phyloP scores from a whole-genome alignment of 306 rosid genomes.

The Castanea crenata region DNA sequence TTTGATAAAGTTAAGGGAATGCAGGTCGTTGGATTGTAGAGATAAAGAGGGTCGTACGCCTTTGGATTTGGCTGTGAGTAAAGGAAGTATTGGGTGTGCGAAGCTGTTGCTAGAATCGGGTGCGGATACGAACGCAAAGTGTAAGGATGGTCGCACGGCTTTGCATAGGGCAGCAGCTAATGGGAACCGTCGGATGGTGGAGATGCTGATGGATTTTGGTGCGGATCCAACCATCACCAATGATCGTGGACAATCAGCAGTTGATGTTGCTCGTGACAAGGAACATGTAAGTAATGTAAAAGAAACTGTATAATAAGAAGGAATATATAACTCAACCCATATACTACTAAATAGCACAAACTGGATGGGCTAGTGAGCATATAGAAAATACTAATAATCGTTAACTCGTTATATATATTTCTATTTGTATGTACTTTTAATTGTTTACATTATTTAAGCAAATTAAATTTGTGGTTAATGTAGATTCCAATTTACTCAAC shows the following conservation, averaged over 20 bases:
- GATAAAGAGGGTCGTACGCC: constrained; percentile 32
- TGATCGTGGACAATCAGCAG: constrained; percentile 22
- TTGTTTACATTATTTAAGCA: too few species aligned
- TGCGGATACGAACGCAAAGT: constrained; percentile 22
- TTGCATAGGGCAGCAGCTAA: constrained; percentile 24
- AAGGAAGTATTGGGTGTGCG: constrained; percentile 23
- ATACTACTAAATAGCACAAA: too few species aligned
- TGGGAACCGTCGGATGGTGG: constrained; percentile 39
- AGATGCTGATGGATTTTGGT: constrained; percentile 26
- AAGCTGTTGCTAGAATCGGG: constrained; percentile 24
- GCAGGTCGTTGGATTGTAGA: constrained; percentile 21
- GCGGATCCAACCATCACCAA: constrained; percentile 30
- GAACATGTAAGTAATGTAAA: constrained; percentile 34
- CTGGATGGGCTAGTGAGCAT: too few species aligned
- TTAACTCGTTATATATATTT: too few species aligned
- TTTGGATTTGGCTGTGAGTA: constrained; percentile 39
- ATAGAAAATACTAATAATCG: too few species aligned
- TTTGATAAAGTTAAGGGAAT: constrained; percentile 2
- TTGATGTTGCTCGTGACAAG: constrained; percentile 29
- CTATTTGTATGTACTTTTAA: too few species aligned
- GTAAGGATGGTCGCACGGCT: constrained; percentile 31
- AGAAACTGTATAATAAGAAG: not conserved
- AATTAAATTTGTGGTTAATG: too few species aligned
- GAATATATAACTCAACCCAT: too few species aligned
- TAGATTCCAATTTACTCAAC: too few species aligned